phyloP scores from a whole-genome alignment of 257 asterid genomes.

The Hygrophila difformis region DNA sequence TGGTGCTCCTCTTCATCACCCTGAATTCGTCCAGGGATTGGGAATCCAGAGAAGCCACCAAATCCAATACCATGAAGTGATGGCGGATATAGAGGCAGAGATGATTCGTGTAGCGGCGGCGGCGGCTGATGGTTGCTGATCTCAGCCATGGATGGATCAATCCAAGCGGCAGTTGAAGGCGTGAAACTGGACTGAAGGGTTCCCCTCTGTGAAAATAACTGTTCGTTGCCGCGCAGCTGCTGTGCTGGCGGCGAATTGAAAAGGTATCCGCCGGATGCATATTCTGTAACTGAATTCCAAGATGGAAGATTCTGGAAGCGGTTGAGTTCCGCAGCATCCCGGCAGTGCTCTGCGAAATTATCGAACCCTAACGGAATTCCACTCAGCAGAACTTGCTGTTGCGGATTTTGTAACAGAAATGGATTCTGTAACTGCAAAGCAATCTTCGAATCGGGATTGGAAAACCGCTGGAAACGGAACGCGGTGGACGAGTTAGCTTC shows the following conservation, averaged over 20 bases:
- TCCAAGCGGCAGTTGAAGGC: constrained; percentile 97
- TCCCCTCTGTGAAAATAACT: constrained; percentile 93
- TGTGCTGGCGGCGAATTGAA: constrained; percentile 50
- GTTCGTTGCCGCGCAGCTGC: constrained; percentile 56
- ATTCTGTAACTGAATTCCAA: constrained; percentile 48
- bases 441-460: constrained; percentile 57
- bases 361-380: constrained; percentile 59
- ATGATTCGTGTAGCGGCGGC: constrained; percentile 32
- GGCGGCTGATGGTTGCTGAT: constrained; percentile 37
- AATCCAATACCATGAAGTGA: constrained; percentile 43
- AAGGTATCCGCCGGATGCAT: constrained; percentile 28
- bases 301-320: constrained; percentile 45
- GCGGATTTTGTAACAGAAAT: constrained; percentile 26
- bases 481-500: constrained; percentile 50
- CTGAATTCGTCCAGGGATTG: constrained; percentile 85
- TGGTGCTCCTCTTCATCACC: constrained; percentile 99
- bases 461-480: constrained; percentile 64
- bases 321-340: constrained; percentile 36
- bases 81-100: constrained; percentile 53
- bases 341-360: constrained; percentile 38
- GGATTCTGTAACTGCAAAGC: constrained; percentile 94
- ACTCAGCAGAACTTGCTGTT: constrained; percentile 32
- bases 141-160: constrained; percentile 51
- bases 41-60: constrained; percentile 74
- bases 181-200: constrained; percentile 99